Conservation (phyloP, 2,329 filamentous ascomycete species). For the Periconia sp. region DNA sequence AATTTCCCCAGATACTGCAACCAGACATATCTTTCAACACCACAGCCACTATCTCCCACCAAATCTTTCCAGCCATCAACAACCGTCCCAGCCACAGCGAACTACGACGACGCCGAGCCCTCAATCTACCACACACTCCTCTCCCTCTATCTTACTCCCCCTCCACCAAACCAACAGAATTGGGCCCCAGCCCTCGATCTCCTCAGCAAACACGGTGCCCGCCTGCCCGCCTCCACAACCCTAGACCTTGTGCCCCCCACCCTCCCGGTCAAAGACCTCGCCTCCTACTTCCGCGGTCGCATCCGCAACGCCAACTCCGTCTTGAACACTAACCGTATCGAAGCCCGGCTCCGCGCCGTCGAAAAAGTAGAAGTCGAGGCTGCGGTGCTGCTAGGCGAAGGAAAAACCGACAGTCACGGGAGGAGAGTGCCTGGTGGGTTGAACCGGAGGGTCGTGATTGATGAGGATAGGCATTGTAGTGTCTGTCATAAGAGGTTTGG, state of each 20-base stretch:
- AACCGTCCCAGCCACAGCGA: slow-evolving; percentile 36
- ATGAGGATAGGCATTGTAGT: slow-evolving; percentile 86
- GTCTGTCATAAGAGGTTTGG: slow-evolving; percentile 94
- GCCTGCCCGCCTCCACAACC: slow-evolving; percentile 85
- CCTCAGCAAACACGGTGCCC: slow-evolving; percentile 89
- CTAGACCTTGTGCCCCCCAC: slow-evolving; percentile 82
- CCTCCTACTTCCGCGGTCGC: slow-evolving; percentile 89
- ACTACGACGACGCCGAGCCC: slow-evolving; percentile 63
- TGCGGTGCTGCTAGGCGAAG: slow-evolving; percentile 74
- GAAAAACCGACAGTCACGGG: slow-evolving; percentile 63
- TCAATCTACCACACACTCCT: slow-evolving; percentile 94
- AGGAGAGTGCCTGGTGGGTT: slow-evolving; percentile 57
- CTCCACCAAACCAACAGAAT: slow-evolving; percentile 72
- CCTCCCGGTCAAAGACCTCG: slow-evolving; percentile 78
- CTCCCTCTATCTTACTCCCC: slow-evolving; percentile 85
- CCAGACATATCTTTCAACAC: slow-evolving; percentile 69
- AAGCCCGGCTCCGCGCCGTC: slow-evolving; percentile 76
- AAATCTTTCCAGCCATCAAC: slow-evolving; percentile 45
- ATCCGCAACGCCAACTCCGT: slow-evolving; percentile 85
- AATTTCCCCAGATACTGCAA: slow-evolving; percentile 77
- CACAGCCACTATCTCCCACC: slow-evolving; percentile 41
- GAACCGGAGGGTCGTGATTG: slow-evolving; percentile 76
- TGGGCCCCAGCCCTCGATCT: slow-evolving; percentile 82
- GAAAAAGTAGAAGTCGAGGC: slow-evolving; percentile 80
- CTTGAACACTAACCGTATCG: slow-evolving; percentile 79